phyloP scores from a whole-genome alignment of 495 filamentous ascomycete species.

The Neurospora sp. region DNA sequence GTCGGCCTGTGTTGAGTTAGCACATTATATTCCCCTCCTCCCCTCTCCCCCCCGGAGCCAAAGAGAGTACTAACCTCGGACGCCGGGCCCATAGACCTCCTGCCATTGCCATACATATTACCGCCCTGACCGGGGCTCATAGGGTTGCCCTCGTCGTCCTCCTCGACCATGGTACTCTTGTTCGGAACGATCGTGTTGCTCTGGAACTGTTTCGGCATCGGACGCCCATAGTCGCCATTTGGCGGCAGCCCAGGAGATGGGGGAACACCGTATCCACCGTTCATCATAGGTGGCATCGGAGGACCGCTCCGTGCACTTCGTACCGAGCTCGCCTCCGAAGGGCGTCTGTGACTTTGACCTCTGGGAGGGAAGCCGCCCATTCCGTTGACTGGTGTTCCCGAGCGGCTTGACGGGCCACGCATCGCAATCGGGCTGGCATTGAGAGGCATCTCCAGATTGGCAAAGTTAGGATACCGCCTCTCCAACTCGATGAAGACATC shows the following conservation, averaged over 20 bases:
- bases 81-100: conserved; percentile 30
- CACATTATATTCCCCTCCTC: background rate
- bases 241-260: conserved; percentile 29
- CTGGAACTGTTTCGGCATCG: conserved; percentile 82
- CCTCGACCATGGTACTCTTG: conserved; percentile 96
- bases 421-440: conserved; percentile 58
- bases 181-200: conserved; percentile 94
- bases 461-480: conserved; percentile 76
- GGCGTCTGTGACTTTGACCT: conserved; percentile 34
- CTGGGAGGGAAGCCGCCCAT: conserved; percentile 37
- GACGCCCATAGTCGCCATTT: conserved; percentile 38
- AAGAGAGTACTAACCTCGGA: conserved; percentile 37
- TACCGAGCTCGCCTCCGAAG: conserved; percentile 46
- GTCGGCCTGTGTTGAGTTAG: conserved; percentile 39
- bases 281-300: conserved; percentile 14
- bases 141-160: conserved; percentile 62
- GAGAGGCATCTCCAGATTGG: conserved; percentile 52
- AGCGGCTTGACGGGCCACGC: conserved; percentile 42
- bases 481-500: conserved; percentile 95
- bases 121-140: conserved; percentile 39
- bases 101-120: conserved; percentile 55
- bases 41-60: background rate
- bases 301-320: conserved; percentile 20
- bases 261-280: conserved; percentile 36
- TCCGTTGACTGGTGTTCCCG: conserved; percentile 44